Conservation (phyloP, 148 eudicot genomes). For the Chenopodium quinoa region DNA sequence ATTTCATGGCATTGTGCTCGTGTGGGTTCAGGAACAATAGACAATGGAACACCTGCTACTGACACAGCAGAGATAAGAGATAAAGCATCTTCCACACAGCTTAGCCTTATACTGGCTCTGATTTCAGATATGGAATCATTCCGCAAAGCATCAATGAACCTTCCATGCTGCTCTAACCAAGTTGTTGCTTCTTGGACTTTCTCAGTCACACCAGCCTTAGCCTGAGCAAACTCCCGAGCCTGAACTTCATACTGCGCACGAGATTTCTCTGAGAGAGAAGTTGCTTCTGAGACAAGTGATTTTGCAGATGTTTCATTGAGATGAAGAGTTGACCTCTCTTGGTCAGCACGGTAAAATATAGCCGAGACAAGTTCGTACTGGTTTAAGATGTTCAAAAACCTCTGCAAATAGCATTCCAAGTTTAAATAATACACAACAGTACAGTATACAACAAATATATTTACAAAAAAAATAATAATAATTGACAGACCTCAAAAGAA, state of each 20-base stretch:
- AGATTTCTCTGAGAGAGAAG: constrained; percentile 58
- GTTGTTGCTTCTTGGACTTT: constrained; percentile 73
- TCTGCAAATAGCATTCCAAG: constrained; percentile 48
- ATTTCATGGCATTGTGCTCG: constrained; percentile 92
- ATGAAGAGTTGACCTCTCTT: constrained; percentile 81
- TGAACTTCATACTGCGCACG: constrained; percentile 65
- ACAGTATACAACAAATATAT: constrained; percentile 13
- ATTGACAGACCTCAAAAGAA: constrained; percentile 65
- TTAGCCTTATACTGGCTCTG: constrained; percentile 46
- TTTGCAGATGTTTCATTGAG: constrained; percentile 84
- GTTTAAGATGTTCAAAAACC: constrained; percentile 55
- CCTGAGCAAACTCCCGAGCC: constrained; percentile 80
- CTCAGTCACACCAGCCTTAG: constrained; percentile 67
- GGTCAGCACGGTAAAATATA: constrained; percentile 68
- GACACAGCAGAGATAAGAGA: constrained; percentile 83
- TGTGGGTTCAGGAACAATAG: constrained; percentile 97
- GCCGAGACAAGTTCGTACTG: constrained; percentile 80
- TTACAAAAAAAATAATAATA: constrained; percentile 13
- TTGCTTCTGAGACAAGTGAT: constrained; percentile 74
- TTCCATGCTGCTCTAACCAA: constrained; percentile 94
- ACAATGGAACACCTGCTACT: constrained; percentile 83
- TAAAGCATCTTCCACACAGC: constrained; percentile 53
- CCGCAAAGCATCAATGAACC: constrained; percentile 81
- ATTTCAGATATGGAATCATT: constrained; percentile 67
- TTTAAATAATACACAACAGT: constrained; percentile 13